These are phyloP conservation scores for Gynostemma pentaphyllum DNA, from an alignment of 306 rosid genomes.

Conservation along the genomic window DNA sequence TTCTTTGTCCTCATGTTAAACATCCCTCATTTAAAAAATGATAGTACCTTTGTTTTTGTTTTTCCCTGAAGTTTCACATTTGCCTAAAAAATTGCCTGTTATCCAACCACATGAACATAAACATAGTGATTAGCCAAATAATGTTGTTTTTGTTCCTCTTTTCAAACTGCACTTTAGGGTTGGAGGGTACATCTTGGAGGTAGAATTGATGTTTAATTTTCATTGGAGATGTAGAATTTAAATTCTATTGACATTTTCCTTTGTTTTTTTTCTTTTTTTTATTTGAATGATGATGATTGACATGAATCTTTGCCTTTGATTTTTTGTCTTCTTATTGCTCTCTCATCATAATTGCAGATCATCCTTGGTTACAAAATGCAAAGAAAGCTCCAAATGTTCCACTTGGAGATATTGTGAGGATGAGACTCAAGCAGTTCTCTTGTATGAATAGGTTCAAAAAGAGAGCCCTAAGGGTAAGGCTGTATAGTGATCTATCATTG, in stretches of 20 bases:
- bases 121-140: neutral
- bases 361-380: constrained; percentile 93
- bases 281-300: neutral
- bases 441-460: constrained; percentile 97
- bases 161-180: neutral
- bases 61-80: neutral
- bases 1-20: neutral
- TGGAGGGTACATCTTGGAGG: neutral
- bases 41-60: neutral
- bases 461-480: constrained; percentile 87
- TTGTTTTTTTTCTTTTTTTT: neutral
- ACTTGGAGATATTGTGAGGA: constrained; percentile 85
- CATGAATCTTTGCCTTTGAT: neutral
- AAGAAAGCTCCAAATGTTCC: constrained; percentile 96
- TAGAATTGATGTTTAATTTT: too few relatives aligned
- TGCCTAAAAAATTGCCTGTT: neutral
- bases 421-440: constrained; percentile 94
- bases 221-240: neutral
- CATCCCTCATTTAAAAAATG: neutral
- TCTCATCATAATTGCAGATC: constrained; percentile 44
- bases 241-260: neutral
- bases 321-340: constrained; percentile 4
- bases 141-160: neutral
- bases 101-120: constrained; percentile 2
- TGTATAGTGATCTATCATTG: constrained; percentile 16